Evolutionary conservation across 306 rosid genomes (phyloP).

Genomic region (Comarum palustre): DNA sequence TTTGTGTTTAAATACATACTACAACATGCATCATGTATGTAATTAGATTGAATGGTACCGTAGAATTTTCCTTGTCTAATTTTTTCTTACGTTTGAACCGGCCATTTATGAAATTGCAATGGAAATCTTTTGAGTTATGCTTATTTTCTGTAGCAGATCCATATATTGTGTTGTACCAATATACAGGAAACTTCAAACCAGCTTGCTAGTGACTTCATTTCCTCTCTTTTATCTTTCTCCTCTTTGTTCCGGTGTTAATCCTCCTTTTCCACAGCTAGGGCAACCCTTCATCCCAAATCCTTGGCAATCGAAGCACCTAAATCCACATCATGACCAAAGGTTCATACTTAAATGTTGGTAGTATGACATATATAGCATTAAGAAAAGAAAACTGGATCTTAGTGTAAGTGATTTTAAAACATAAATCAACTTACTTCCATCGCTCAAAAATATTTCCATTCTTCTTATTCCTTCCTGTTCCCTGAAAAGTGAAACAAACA

Average conservation of each 20-base stretch:
- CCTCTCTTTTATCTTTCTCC: conserved; percentile 70
- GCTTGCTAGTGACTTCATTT: neutral
- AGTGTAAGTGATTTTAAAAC: neutral
- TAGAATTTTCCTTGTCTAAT: too few species aligned
- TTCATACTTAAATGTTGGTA: neutral
- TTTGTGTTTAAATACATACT: too few species aligned
- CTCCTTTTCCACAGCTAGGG: conserved; percentile 76
- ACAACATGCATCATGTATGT: too few species aligned
- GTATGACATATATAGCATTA: neutral
- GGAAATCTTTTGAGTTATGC: neutral
- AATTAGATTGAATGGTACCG: too few species aligned
- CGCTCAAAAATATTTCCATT: conserved; percentile 89
- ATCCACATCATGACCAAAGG: too few species aligned
- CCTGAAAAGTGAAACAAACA: conserved; percentile 37
- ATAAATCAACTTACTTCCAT: conserved; percentile 62
- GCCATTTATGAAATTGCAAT: neutral
- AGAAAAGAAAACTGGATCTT: neutral
- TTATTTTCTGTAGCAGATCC: too few species aligned
- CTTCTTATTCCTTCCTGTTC: conserved; percentile 80
- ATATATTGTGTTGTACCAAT: too few species aligned
- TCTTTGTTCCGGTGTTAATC: conserved; percentile 86
- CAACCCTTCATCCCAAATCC: conserved; percentile 85
- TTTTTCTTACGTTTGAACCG: too few species aligned
- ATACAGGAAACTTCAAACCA: neutral
- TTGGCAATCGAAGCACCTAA: conserved; percentile 81